Base-by-base conservation (phyloP, 2,329 filamentous ascomycete genomes). In the Hymenoscyphus scutula region DNA sequence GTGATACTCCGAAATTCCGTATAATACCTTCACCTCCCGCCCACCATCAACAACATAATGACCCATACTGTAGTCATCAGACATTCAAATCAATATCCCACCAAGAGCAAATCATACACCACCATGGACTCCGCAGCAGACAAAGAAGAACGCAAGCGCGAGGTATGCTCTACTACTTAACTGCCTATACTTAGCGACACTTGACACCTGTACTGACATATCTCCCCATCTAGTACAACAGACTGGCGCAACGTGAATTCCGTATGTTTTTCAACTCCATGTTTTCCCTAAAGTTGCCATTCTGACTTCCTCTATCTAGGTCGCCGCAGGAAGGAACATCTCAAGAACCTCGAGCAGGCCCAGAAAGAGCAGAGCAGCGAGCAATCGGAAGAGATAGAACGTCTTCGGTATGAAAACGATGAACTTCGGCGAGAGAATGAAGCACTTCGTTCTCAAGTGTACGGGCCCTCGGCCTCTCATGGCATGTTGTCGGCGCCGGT, bases 241-340 rank as follows among this genome's bases (percentile, higher is more conserved):
- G 77, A 56, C 75, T 79, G 66, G 77, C 77, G 55, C 77, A 79
- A 62, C 69, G 77, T 67, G 76, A 78, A 66, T 79, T 79, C 65
- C 76, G 77, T 79, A 76, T 67, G 76, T 69, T 48, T 45, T 58
- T 32, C 53, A 53, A 53, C 29, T 53, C 51, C 60, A 59, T 17
- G 17, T 53, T 38, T 15, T 29, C 25, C 7, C 25, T n/a, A 54
- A 7, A 19, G 15, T 15, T 27, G 13, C 5, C 37, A 23, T 10
- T 17, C 53, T 61, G 56, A 61, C 41, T 4, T 48, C 23, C 13
- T 8, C 2, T 45, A n/a, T n/a, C n/a, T 53, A 79, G 77, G 77
- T 38, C 76, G 77, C 63, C 70, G 77, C 64, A 74, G 77, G 59
- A 79, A 79, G 68, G 77, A 79, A 64, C 77, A 78, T 63, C 70